Conservation (phyloP, 1,284 basidiomycete genomes). For the Boletus hoseneyae region DNA sequence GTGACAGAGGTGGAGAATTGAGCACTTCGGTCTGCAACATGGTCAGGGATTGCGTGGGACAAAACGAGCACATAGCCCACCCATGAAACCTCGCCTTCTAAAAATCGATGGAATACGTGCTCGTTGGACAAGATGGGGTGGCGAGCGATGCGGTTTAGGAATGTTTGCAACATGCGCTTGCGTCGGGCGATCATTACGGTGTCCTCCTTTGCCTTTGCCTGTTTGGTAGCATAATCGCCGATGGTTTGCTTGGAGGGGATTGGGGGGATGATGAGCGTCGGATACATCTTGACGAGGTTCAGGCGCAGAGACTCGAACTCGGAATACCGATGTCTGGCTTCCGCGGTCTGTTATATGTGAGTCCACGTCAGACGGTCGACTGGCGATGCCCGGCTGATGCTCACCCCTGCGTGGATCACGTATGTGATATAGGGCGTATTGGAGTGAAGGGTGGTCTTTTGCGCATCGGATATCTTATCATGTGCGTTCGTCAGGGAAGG, state of each 20-base stretch:
- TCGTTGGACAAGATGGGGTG: conserved; percentile 95
- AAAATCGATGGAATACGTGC: conserved; percentile 91
- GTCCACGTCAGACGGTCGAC: conserved; percentile 8
- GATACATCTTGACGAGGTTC: conserved; percentile 85
- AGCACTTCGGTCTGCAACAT: conserved; percentile 76
- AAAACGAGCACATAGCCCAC: conserved; percentile 39
- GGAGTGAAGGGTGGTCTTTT: conserved; percentile 89
- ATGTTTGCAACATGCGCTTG: conserved; percentile 94
- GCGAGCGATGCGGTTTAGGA: conserved; percentile 83
- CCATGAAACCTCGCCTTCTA: conserved; percentile 96
- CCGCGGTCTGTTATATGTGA: conserved; percentile 56
- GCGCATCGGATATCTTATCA: conserved; percentile 85
- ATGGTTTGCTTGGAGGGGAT: conserved; percentile 97
- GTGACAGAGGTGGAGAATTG: conserved; percentile 86
- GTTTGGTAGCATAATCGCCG: conserved; percentile 96
- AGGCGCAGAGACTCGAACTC: conserved; percentile 94
- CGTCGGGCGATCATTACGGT: conserved; percentile 87
- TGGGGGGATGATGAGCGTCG: conserved; percentile 95
- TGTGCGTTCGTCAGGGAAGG: conserved; percentile 14
- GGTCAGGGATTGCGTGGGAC: conserved; percentile 5
- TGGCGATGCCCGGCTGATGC: conserved; percentile 5
- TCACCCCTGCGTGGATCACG: conserved; percentile 86
- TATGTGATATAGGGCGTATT: conserved; percentile 93
- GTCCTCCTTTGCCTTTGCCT: conserved; percentile 96
- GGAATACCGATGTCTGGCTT: conserved; percentile 90